Evolutionary conservation across 2,329 filamentous ascomycete species (phyloP).

Genomic region (Cytospora mali): DNA sequence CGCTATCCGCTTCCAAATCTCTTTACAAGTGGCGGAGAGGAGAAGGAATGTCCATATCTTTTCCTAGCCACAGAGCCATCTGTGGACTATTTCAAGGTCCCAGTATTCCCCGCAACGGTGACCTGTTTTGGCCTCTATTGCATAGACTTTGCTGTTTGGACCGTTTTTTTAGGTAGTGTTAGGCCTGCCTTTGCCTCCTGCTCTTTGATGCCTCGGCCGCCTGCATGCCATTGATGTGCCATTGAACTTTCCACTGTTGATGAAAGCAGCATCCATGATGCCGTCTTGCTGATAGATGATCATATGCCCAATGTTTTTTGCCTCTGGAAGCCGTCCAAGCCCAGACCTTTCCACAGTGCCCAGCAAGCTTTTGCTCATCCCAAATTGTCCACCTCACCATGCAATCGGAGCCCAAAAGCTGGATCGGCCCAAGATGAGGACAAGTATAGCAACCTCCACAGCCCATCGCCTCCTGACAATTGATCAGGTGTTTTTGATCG

Average conservation of each 20-base stretch:
- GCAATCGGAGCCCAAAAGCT: conserved; percentile 2
- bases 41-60: conserved; percentile 22
- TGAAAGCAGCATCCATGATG: conserved; percentile 5
- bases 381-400: conserved; percentile 5
- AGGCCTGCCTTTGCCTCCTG: conserved; percentile 18
- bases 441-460: conserved; percentile 17
- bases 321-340: conserved; percentile 10
- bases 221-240: conserved; percentile 22
- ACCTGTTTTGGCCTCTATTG: conserved; percentile 30
- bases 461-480: background rate
- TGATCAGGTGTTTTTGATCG: background rate
- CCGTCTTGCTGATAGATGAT: conserved; percentile 13
- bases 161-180: conserved; percentile 28
- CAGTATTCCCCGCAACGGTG: conserved; percentile 33
- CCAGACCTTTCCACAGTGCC: conserved; percentile 1
- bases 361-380: conserved; percentile 12
- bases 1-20: conserved; percentile 54
- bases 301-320: conserved; percentile 7
- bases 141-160: conserved; percentile 33
- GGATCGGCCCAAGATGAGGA: conserved; percentile 6
- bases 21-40: conserved; percentile 48
- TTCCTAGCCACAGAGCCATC: conserved; percentile 31
- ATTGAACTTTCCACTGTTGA: conserved; percentile 11
- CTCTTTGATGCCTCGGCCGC: conserved; percentile 24
- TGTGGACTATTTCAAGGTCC: conserved; percentile 43